Evolutionary conservation across 805 yeast genomes (phyloP).

Genomic region (Cyberlindnera mrakii): DNA sequence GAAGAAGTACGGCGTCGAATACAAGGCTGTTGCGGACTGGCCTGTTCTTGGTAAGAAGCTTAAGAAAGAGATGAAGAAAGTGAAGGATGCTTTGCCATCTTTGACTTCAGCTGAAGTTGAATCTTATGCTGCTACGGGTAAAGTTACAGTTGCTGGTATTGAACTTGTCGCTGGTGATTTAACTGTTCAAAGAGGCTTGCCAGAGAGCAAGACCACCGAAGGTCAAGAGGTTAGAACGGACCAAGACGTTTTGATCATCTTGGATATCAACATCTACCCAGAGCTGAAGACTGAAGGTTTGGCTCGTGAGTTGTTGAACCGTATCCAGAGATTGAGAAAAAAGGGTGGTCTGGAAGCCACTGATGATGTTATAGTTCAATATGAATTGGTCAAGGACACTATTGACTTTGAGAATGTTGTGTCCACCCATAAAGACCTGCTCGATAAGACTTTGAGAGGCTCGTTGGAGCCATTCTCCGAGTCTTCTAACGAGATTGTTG

Average conservation of each 20-base stretch:
- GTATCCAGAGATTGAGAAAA: conserved; percentile 96
- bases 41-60: conserved; percentile 96
- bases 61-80: conserved; percentile 88
- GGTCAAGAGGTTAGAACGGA: conserved; percentile 88
- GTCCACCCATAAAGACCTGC: conserved; percentile 55
- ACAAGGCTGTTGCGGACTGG: conserved; percentile 97
- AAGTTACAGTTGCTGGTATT: conserved; percentile 83
- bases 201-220: conserved; percentile 51
- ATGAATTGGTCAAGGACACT: conserved; percentile 56
- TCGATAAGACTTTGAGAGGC: conserved; percentile 72
- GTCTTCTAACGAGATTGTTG: conserved; percentile 49
- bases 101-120: conserved; percentile 82
- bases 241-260: conserved; percentile 80
- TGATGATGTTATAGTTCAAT: conserved; percentile 89
- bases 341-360: conserved; percentile 92
- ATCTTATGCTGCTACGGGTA: conserved; percentile 62
- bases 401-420: conserved; percentile 60
- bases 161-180: conserved; percentile 82
- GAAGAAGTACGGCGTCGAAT: conserved; percentile 83
- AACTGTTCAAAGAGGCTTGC: conserved; percentile 83
- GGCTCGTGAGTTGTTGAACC: conserved; percentile 93
- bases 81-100: conserved; percentile 85
- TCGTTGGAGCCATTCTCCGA: conserved; percentile 37
- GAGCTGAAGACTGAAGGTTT: conserved; percentile 90
- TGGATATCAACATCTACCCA: conserved; percentile 82